Conservation (phyloP, 2,329 filamentous ascomycete species). For the Diaporthe amygdali region DNA sequence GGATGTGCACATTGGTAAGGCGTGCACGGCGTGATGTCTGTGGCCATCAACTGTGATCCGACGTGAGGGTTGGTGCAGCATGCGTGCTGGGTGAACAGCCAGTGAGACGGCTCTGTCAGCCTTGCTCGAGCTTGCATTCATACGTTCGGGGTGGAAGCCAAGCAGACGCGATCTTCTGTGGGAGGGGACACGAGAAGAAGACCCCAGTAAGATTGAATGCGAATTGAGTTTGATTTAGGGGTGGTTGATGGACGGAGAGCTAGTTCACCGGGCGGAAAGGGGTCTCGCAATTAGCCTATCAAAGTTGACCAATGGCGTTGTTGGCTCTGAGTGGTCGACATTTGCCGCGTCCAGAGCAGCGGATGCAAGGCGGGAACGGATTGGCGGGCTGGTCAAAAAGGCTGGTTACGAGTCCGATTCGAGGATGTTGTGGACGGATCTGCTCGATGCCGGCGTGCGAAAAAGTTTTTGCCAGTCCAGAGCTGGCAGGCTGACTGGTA, state of each 20-base stretch:
- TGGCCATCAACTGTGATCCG: background rate
- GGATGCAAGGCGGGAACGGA: background rate
- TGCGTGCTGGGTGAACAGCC: background rate
- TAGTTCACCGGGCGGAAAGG: background rate
- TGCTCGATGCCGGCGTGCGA: background rate
- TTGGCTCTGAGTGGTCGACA: slow-evolving; percentile 13
- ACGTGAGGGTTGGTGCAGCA: background rate
- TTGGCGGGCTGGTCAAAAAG: background rate
- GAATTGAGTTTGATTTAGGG: slow-evolving; percentile 7
- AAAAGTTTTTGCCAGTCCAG: background rate
- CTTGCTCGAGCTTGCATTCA: background rate
- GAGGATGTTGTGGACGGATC: background rate
- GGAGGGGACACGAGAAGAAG: background rate
- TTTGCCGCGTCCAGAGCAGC: background rate
- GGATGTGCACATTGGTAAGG: background rate
- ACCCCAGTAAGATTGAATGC: background rate
- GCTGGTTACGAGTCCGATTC: background rate
- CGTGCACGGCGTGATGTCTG: background rate
- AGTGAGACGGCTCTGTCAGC: background rate
- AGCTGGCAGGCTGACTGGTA: background rate
- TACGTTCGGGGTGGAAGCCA: background rate
- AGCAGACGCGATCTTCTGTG: background rate
- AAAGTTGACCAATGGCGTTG: background rate
- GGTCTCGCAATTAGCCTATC: slow-evolving; percentile 1
- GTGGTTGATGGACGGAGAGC: background rate